Evolutionary conservation across 1,139 yeast species (phyloP), one percentile per base, ranked within the genome.

Genomic region (Kluyveromyces marxianus): DNA sequence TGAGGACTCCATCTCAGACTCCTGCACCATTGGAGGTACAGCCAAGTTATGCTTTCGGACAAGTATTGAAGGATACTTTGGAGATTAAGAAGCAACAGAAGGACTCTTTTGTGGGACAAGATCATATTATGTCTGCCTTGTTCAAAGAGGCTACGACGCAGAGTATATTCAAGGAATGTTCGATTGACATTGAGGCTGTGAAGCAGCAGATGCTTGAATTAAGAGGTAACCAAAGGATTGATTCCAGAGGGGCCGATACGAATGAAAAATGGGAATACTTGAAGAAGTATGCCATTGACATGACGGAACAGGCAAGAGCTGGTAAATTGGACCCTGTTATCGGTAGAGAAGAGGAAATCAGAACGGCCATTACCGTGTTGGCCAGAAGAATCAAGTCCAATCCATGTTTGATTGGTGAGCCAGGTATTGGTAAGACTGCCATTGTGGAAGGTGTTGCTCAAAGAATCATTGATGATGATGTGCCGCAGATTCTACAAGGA

Each of bases 371-470:
- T 51, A 77, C 97, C 52, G 96, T 94, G 4, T 74, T 92, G 52
- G 92, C 98, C 21, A 83, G 98, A 71, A 81, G 98, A 69, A 86
- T 96, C 32, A 92, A 92, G 69, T 89, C 97, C 3, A 94, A 94
- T 62, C 96, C 98, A 10, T 92, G 95, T 55, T 72, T 92, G 54
- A 88, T 92, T 60, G 99, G 99, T 74, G 97, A 92, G 61, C 96
- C 98, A 32, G 99, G 99, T 78, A 97, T 92, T 45, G 99, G 99
- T 74, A 92, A 92, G 70, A 94, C 98, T 35, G 86, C 96, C 25
- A 90, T 92, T 58, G 96, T 90, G 44, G 99, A 92, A 71, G 98
- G 98, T 56, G 97, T 92, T 48, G 97, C 98, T 14, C 97, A 92
- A 69, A 78, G 98, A 69, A 89, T 92, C 53, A 82, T 92, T 51